Percentiles rank a stretch among this genome's conserved stretches.
Conservation (phyloP, 805 yeast species). For the Yarrowia sp. region DNA sequence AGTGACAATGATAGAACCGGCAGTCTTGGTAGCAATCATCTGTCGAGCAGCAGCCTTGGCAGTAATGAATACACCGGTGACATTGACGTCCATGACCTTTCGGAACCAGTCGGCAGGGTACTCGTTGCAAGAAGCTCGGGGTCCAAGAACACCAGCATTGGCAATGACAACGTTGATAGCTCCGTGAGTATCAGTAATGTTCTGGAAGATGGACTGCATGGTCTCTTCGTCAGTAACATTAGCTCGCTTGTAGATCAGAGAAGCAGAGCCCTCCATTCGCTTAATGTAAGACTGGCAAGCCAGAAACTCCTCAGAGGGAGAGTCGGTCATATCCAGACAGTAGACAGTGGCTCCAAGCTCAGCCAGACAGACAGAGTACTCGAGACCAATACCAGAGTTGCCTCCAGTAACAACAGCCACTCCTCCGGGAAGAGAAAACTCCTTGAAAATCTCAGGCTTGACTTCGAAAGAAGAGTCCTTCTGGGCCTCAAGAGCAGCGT, state of each 20-base stretch:
- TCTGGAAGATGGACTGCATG: slow-evolving; percentile 43
- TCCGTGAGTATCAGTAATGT: slow-evolving; percentile 53
- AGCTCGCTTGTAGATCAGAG: slow-evolving; percentile 40
- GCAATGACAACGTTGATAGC: slow-evolving; percentile 62
- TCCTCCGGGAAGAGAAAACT: slow-evolving; percentile 46
- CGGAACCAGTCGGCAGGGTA: slow-evolving; percentile 60
- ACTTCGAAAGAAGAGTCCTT: slow-evolving; percentile 32
- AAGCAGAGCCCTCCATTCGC: slow-evolving; percentile 38
- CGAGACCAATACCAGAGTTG: slow-evolving; percentile 46
- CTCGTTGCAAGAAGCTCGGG: slow-evolving; percentile 49
- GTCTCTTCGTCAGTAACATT: slow-evolving; percentile 53
- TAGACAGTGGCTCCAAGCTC: slow-evolving; percentile 48
- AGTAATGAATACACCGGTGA: slow-evolving; percentile 69
- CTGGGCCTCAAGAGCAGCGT: slow-evolving; percentile 35
- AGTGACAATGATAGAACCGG: slow-evolving; percentile 76
- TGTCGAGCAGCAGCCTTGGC: slow-evolving; percentile 64
- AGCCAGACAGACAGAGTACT: slow-evolving; percentile 45
- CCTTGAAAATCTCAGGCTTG: slow-evolving; percentile 36
- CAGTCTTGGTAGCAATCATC: slow-evolving; percentile 48
- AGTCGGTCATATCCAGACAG: slow-evolving; percentile 36
- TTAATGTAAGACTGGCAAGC: slow-evolving; percentile 33
- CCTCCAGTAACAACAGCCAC: slow-evolving; percentile 49
- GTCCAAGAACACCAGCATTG: slow-evolving; percentile 64
- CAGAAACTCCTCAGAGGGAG: slow-evolving; percentile 34
- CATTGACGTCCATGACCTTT: slow-evolving; percentile 63